Evolutionary conservation across 768 basidiomycete genomes (phyloP), one percentile per base, ranked within the genome.

Genomic region (Basidioascus undulatus): DNA sequence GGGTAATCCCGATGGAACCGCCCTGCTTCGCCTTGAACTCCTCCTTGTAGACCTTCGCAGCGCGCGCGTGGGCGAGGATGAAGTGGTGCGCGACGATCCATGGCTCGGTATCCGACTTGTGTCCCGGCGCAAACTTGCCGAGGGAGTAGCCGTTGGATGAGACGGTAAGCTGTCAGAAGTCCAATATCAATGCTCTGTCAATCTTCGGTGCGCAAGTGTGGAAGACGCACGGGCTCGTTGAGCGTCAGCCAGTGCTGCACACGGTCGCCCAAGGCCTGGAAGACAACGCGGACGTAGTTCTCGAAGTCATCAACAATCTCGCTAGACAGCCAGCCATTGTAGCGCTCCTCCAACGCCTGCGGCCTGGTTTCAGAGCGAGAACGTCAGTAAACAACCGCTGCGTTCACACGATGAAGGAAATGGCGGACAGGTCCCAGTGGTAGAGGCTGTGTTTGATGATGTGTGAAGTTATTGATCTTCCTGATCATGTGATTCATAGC

Each of bases 391-490:
- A n/a, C n/a, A n/a, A n/a, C n/a, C n/a, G n/a, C n/a, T n/a, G n/a
- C n/a, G n/a, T n/a, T n/a, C n/a, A n/a, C n/a, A n/a, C n/a, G n/a
- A n/a, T n/a, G n/a, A n/a, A n/a, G n/a, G n/a, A n/a, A n/a, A n/a
- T n/a, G n/a, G n/a, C n/a, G n/a, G n/a, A n/a, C n/a, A 79, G 65
- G 52, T 80, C 77, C 78, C 77, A 80, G 54, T 74, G 75, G 51
- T 75, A 74, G 27, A 76, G 57, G 0, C 72, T 76, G 71, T 76
- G 15, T 5, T 33, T 24, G 19, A 18, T 19, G 18, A 19, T 21
- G 11, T n/a, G 28, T 23, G 35, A 11, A 18, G 18, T n/a, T 13
- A 35, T 15, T 8, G 26, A 32, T 15, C 20, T 32, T 15, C 15
- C 20, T 18, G 21, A 32, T 18, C 24, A 43, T 28, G 32, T 42